phyloP scores from a whole-genome alignment of 2,329 filamentous ascomycete genomes.

The Verticillium dahliae region DNA sequence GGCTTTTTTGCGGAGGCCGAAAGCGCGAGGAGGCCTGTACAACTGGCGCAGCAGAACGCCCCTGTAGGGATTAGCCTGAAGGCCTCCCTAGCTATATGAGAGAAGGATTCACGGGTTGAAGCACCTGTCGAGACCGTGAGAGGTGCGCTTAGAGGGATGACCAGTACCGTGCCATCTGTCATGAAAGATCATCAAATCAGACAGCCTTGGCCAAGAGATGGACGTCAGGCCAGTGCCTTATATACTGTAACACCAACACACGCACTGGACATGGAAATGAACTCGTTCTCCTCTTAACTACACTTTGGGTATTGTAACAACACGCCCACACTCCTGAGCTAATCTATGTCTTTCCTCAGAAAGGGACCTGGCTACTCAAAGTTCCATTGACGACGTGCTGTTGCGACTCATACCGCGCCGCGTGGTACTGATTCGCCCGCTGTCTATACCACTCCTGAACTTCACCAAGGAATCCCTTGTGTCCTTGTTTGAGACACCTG shows the following conservation, averaged over 20 bases:
- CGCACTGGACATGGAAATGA: not conserved
- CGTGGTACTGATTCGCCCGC: constrained; percentile 12
- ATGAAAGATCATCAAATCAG: no score
- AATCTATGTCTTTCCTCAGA: not conserved
- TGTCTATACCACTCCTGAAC: constrained; percentile 21
- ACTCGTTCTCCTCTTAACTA: not conserved
- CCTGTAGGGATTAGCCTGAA: not conserved
- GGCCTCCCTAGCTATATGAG: not conserved
- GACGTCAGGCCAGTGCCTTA: not conserved
- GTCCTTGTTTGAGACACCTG: constrained; percentile 17
- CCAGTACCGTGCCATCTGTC: no score
- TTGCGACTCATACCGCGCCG: constrained; percentile 6
- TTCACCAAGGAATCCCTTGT: constrained; percentile 20
- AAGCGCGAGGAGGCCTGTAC: not conserved
- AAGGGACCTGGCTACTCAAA: not conserved
- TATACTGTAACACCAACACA: not conserved
- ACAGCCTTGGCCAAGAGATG: not conserved
- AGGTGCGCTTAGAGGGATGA: not conserved
- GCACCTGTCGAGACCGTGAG: not conserved
- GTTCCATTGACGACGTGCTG: constrained; percentile 8
- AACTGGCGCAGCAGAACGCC: not conserved
- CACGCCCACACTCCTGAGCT: not conserved
- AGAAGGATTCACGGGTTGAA: not conserved
- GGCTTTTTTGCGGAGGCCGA: not conserved
- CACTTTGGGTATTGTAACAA: not conserved